Evolutionary conservation across 208 protist species (phyloP).

Genomic region (Endotrypanum monterogeii): DNA sequence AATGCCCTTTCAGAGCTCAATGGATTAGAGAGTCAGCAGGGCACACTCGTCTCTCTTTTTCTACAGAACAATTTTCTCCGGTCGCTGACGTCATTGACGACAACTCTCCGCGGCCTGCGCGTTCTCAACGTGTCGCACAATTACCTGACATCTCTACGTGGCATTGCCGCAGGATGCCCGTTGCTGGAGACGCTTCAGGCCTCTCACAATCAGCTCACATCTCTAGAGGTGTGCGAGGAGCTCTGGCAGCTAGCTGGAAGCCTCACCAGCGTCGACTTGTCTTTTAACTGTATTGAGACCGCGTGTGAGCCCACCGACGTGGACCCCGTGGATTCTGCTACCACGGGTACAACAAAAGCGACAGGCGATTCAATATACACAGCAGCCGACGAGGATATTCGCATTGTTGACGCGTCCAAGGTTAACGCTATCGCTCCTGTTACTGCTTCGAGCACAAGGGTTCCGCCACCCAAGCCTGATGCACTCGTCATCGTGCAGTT

Average conservation of each 20-base stretch:
- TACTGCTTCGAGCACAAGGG: background rate
- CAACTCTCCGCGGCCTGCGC: slow-evolving; percentile 66
- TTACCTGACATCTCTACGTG: slow-evolving; percentile 61
- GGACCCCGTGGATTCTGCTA: background rate
- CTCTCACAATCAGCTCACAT: slow-evolving; percentile 76
- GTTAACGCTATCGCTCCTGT: background rate
- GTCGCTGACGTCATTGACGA: slow-evolving; percentile 48
- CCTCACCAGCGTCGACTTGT: slow-evolving; percentile 93
- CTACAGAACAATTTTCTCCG: slow-evolving; percentile 94
- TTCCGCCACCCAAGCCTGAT: slow-evolving; percentile 16
- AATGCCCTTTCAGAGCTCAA: slow-evolving; percentile 89
- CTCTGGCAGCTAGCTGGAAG: slow-evolving; percentile 64
- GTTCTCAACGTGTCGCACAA: slow-evolving; percentile 86
- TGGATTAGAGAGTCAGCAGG: slow-evolving; percentile 65
- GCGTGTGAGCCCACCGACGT: slow-evolving; percentile 17
- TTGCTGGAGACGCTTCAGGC: slow-evolving; percentile 74
- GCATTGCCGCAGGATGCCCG: slow-evolving; percentile 53
- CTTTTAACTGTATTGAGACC: slow-evolving; percentile 86
- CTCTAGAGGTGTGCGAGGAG: slow-evolving; percentile 68
- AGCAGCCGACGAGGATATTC: slow-evolving; percentile 33
- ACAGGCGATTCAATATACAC: background rate
- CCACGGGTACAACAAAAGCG: background rate
- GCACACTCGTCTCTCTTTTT: slow-evolving; percentile 88
- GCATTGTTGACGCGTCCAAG: slow-evolving; percentile 35
- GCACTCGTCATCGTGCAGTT: slow-evolving; percentile 63